Evolutionary conservation across 2,329 filamentous ascomycete genomes (phyloP).

Genomic region (Colletotrichum euphorbiae): DNA sequence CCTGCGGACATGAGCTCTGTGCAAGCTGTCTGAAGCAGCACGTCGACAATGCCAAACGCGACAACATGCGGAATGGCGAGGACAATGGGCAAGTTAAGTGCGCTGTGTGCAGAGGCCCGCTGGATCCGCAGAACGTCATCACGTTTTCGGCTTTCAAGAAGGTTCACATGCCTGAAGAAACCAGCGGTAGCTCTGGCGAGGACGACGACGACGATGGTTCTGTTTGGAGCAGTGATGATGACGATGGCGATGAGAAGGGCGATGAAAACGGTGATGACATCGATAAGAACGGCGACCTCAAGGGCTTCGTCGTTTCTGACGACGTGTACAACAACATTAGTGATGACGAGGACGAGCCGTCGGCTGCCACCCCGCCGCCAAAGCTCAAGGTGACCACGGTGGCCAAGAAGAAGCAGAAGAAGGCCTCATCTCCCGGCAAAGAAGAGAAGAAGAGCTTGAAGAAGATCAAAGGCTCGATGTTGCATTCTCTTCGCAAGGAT

Average conservation of each 20-base stretch:
- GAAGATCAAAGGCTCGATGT: conserved; percentile 53
- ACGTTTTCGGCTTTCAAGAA: conserved; percentile 80
- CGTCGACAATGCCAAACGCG: conserved; percentile 67
- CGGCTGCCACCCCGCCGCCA: conserved; percentile 22
- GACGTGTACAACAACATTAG: conserved; percentile 53
- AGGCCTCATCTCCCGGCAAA: conserved; percentile 39
- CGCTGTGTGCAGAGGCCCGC: conserved; percentile 77
- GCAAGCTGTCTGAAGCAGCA: conserved; percentile 80
- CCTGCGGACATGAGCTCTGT: conserved; percentile 86
- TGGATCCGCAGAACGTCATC: conserved; percentile 77
- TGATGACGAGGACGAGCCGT: conserved; percentile 47
- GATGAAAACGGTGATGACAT: conserved; percentile 46
- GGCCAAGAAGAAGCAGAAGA: conserved; percentile 37
- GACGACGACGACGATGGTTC: conserved; percentile 51
- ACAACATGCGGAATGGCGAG: conserved; percentile 68
- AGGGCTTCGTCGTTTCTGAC: conserved; percentile 58
- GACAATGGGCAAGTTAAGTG: conserved; percentile 72
- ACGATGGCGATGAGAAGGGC: conserved; percentile 46
- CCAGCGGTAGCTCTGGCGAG: conserved; percentile 45
- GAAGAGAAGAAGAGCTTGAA: conserved; percentile 47
- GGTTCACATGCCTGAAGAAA: conserved; percentile 71
- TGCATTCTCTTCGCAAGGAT: conserved; percentile 44
- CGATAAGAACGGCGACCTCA: conserved; percentile 52
- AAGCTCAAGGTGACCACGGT: conserved; percentile 18
- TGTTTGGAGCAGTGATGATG: conserved; percentile 48